Conservation (phyloP, 129 eudicot species). For the Sambucus nigra region DNA sequence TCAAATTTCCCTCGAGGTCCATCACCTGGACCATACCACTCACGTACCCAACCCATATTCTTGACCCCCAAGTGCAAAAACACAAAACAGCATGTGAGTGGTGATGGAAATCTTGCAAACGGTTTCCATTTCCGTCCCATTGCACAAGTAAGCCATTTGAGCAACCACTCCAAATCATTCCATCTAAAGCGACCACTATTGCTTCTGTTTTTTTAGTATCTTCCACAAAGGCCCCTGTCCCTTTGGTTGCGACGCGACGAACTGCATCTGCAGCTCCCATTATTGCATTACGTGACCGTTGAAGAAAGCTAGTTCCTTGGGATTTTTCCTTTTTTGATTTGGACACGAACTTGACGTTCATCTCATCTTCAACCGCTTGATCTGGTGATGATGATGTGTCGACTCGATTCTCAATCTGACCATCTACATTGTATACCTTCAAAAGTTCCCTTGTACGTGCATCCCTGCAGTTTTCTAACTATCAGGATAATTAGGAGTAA, state of each 20-base stretch:
- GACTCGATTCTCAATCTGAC: slow-evolving; percentile 73
- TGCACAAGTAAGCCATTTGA: slow-evolving; percentile 81
- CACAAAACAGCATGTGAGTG: slow-evolving; percentile 79
- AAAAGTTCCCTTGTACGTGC: slow-evolving; percentile 93
- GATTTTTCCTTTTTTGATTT: slow-evolving; percentile 83
- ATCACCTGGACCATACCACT: slow-evolving; percentile 82
- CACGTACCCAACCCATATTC: slow-evolving; percentile 85
- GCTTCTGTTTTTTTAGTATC: slow-evolving; percentile 89
- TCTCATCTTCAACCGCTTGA: slow-evolving; percentile 72
- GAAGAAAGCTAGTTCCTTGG: slow-evolving; percentile 60
- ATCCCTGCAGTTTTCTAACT: slow-evolving; percentile 61
- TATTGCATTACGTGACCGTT: slow-evolving; percentile 85
- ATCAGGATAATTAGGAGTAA: slow-evolving; percentile 18
- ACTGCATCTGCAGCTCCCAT: slow-evolving; percentile 99
- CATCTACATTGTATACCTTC: slow-evolving; percentile 82
- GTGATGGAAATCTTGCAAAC: slow-evolving; percentile 68
- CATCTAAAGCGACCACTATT: slow-evolving; percentile 63
- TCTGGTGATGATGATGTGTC: slow-evolving; percentile 61
- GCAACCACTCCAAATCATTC: slow-evolving; percentile 80
- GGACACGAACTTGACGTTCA: slow-evolving; percentile 48
- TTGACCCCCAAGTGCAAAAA: slow-evolving; percentile 65
- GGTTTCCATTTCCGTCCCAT: slow-evolving; percentile 91
- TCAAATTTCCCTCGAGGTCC: slow-evolving; percentile 72
- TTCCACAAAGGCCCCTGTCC: slow-evolving; percentile 66
- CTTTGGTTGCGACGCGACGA: slow-evolving; percentile 79